These are phyloP conservation scores for Balamuthia mandrillaris DNA, from an alignment of 208 protist genomes.

Conservation along the genomic window DNA sequence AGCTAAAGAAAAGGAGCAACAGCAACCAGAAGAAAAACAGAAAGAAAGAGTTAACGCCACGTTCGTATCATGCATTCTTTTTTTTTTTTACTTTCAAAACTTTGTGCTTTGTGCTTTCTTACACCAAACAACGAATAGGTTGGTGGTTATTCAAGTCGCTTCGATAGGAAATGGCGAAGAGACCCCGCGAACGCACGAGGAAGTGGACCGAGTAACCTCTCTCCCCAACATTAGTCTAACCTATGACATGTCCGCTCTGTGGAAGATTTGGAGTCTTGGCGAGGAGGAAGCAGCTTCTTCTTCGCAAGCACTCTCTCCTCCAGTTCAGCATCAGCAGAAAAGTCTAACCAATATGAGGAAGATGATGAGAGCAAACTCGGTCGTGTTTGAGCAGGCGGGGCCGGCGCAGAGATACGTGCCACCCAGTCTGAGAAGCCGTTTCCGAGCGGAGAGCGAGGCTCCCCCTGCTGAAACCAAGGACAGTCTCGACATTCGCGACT, in stretches of 20 bases:
- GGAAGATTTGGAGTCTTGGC: not conserved
- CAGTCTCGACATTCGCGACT: not conserved
- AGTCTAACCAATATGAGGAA: not conserved
- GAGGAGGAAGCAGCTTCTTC: not conserved
- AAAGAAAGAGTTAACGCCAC: too few species aligned
- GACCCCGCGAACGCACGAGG: not conserved
- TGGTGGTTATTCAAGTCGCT: too few species aligned
- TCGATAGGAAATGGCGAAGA: too few species aligned
- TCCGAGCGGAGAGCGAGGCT: constrained; percentile 10
- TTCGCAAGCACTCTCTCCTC: not conserved
- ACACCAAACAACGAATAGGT: too few species aligned
- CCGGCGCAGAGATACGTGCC: constrained; percentile 29
- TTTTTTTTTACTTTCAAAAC: too few species aligned
- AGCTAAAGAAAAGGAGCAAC: too few species aligned
- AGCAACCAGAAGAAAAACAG: too few species aligned
- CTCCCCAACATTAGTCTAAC: too few species aligned
- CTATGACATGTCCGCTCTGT: not conserved
- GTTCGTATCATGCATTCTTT: too few species aligned
- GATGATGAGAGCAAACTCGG: not conserved
- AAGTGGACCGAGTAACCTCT: not conserved
- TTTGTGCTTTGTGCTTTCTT: too few species aligned
- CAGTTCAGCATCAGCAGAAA: not conserved
- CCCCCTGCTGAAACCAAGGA: not conserved
- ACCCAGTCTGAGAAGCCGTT: not conserved
- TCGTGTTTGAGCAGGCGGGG: not conserved